Evolutionary conservation across 768 basidiomycete species (phyloP).

Genomic region (Lactifluus subvellereus): DNA sequence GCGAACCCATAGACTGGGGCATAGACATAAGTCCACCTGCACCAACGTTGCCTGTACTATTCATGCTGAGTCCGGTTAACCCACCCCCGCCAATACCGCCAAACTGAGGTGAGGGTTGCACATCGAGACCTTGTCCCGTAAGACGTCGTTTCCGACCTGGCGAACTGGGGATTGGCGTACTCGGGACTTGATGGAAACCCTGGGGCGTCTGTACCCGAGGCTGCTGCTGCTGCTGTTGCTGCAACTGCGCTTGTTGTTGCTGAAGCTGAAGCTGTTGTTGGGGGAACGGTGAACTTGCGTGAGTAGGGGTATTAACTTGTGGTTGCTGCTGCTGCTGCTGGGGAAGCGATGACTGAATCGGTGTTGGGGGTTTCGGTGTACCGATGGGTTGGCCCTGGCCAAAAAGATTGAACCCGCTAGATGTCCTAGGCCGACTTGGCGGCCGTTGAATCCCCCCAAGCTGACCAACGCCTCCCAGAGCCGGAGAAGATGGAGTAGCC

Average conservation of each 20-base stretch:
- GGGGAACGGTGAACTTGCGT: constrained; percentile 17
- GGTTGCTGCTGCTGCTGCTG: constrained; percentile 29
- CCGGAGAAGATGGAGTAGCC: constrained; percentile 16
- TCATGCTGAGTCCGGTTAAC: constrained; percentile 12
- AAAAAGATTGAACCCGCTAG: constrained; percentile 25
- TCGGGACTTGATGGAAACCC: constrained; percentile 14
- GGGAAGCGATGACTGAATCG: constrained; percentile 30
- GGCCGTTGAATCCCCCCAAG: constrained; percentile 28
- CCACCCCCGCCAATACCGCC: constrained; percentile 11
- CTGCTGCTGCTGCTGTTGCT: constrained; percentile 1
- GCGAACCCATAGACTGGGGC: constrained; percentile 22
- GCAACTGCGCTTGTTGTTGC: constrained; percentile 10
- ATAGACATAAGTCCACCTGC: constrained; percentile 12
- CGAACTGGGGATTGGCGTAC: constrained; percentile 17
- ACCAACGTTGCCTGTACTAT: constrained; percentile 2
- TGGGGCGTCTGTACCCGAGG: constrained; percentile 13
- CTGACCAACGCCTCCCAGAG: constrained; percentile 9
- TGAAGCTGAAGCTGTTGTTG: constrained; percentile 20
- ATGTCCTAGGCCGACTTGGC: constrained; percentile 28
- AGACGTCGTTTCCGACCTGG: constrained; percentile 23
- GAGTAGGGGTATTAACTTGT: constrained; percentile 23
- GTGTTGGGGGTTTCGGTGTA: constrained; percentile 23
- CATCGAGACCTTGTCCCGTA: constrained; percentile 13
- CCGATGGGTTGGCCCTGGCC: constrained; percentile 21
- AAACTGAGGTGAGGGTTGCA: constrained; percentile 18